A percentile compares a stretch with the other conserved stretches of the same genome.
Conservation (phyloP, 139 green algal species). For the Chlorella sp. region DNA sequence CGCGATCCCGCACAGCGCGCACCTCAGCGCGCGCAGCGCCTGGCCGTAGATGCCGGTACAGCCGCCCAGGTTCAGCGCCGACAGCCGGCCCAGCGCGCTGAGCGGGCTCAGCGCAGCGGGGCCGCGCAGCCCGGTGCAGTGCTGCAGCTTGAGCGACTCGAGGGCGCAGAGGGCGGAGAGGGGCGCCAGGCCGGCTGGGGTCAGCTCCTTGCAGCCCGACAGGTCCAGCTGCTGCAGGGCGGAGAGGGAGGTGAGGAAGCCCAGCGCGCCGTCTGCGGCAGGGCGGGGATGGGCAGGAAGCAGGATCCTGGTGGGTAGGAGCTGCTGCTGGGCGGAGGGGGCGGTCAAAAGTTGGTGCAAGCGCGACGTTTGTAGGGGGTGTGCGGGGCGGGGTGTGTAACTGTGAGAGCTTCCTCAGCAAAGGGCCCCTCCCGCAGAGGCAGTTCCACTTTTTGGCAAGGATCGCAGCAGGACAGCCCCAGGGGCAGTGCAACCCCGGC, state of each 20-base stretch:
- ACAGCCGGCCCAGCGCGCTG: not conserved
- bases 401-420: too few relatives aligned
- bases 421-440: too few relatives aligned
- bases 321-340: too few relatives aligned
- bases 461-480: too few relatives aligned
- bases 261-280: conserved; percentile 27
- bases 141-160: conserved; percentile 44
- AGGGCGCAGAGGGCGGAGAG: conserved; percentile 26
- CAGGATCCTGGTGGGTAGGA: too few relatives aligned
- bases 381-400: too few relatives aligned
- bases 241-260: conserved; percentile 3
- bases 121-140: conserved; percentile 45
- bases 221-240: conserved; percentile 48
- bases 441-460: too few relatives aligned
- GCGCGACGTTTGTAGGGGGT: too few relatives aligned
- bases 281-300: not conserved
- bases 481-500: too few relatives aligned
- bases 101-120: conserved; percentile 19
- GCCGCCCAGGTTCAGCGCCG: conserved; percentile 34
- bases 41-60: conserved; percentile 24
- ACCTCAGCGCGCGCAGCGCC: conserved; percentile 7
- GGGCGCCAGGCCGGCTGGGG: conserved; percentile 28
- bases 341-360: too few relatives aligned
- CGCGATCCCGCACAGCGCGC: not conserved
- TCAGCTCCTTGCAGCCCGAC: conserved; percentile 50